These are phyloP conservation scores for Pisolithus sp. DNA, from an alignment of 768 basidiomycete species.

Conservation along the genomic window DNA sequence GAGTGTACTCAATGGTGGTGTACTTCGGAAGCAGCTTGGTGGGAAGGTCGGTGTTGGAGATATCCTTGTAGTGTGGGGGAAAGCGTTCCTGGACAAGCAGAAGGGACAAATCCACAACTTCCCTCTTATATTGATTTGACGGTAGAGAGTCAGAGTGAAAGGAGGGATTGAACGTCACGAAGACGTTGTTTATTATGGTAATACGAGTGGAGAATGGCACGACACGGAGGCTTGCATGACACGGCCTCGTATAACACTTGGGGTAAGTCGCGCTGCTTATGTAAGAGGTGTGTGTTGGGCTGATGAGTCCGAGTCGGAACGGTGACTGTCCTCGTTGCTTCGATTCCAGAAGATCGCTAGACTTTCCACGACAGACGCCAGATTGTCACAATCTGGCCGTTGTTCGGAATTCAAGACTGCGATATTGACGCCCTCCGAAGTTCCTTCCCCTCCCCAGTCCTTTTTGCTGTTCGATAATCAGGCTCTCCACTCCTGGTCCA, in stretches of 20 bases:
- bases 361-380: conserved; percentile 98
- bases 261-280: conserved; percentile 85
- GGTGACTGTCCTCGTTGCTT: conserved; percentile 97
- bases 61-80: conserved; percentile 98
- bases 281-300: conserved; percentile 94
- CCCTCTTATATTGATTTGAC: conserved; percentile 97
- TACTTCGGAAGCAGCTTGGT: conserved; percentile 63
- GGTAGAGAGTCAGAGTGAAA: conserved; percentile 29
- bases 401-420: too few species aligned
- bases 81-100: conserved; percentile 92
- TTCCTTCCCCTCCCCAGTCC: too few species aligned
- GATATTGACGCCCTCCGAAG: too few species aligned
- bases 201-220: conserved; percentile 95
- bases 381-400: too few species aligned
- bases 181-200: conserved; percentile 59
- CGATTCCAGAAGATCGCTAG: conserved; percentile 96
- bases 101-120: conserved; percentile 99
- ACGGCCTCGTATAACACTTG: conserved; percentile 98
- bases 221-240: conserved; percentile 96
- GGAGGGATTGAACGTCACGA: not conserved
- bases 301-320: conserved; percentile 99
- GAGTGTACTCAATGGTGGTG: too few species aligned
- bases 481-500: too few species aligned
- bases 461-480: too few species aligned
- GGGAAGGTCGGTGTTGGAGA: conserved; percentile 93